These are phyloP conservation scores for Neotropicomus parvogracilis DNA, from an alignment of 1,284 basidiomycete species.

Conservation along the genomic window DNA sequence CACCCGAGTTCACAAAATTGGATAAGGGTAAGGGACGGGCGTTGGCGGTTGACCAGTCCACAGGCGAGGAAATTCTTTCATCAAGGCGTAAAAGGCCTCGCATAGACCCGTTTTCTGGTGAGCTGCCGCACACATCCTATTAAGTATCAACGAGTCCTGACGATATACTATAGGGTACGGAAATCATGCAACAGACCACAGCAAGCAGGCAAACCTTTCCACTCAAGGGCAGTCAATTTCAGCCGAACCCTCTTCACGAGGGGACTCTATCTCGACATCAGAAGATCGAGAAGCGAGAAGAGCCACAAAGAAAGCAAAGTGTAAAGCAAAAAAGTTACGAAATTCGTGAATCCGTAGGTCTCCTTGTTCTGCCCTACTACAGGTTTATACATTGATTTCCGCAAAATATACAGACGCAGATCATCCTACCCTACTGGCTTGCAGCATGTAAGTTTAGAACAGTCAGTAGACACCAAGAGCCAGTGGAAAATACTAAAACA, in stretches of 20 bases:
- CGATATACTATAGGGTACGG: constrained; percentile 30
- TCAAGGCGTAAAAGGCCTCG: constrained; percentile 50
- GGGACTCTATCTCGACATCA: constrained; percentile 8
- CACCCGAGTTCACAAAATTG: constrained; percentile 12
- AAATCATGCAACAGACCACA: constrained; percentile 12
- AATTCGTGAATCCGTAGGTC: constrained; percentile 14
- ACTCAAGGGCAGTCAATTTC: neutral
- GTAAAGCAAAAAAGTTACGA: constrained; percentile 22
- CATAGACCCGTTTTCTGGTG: constrained; percentile 66
- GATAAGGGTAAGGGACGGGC: constrained; percentile 45
- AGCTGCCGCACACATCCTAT: constrained; percentile 12
- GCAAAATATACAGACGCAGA: constrained; percentile 15
- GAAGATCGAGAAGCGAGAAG: constrained; percentile 16
- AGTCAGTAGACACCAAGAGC: constrained; percentile 13
- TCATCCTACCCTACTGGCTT: constrained; percentile 12
- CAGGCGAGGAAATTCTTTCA: constrained; percentile 16
- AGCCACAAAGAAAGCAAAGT: constrained; percentile 22
- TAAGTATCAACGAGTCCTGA: constrained; percentile 1
- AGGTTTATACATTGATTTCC: constrained; percentile 20
- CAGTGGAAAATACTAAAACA: constrained; percentile 16
- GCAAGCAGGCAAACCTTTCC: constrained; percentile 15
- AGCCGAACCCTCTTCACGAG: constrained; percentile 8
- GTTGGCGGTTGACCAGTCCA: constrained; percentile 18
- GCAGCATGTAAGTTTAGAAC: constrained; percentile 17
- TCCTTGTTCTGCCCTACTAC: neutral